phyloP scores from a whole-genome alignment of 257 asterid species.

The Nyctanthes arbortristis region DNA sequence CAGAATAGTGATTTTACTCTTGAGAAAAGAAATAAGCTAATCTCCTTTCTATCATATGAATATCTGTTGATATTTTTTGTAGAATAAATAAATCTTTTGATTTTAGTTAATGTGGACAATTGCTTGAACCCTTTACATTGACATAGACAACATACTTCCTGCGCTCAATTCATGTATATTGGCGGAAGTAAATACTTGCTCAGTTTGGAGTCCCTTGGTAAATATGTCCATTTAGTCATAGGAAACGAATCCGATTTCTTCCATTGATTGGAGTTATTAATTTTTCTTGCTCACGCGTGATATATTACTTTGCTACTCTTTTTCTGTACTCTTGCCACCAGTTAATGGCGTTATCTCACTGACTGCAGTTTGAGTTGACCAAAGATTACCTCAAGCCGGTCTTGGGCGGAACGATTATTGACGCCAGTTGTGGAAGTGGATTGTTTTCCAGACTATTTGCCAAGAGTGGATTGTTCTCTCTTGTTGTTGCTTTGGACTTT shows the following conservation, averaged over 20 bases:
- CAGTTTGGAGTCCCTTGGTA: background rate
- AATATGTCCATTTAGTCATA: background rate
- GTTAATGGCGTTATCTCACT: conserved; percentile 19
- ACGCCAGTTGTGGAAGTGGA: conserved; percentile 96
- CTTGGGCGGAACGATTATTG: conserved; percentile 76
- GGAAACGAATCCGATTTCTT: background rate
- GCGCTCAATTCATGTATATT: too few relatives aligned
- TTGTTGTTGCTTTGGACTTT: conserved; percentile 75
- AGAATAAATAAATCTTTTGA: too few relatives aligned
- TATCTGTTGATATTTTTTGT: background rate
- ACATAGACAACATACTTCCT: too few relatives aligned
- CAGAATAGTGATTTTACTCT: background rate
- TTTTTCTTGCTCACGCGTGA: background rate
- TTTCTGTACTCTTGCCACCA: background rate
- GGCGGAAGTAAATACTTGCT: background rate
- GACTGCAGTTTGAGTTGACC: conserved; percentile 72
- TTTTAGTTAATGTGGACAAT: too few relatives aligned
- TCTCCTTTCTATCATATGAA: background rate
- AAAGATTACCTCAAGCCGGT: conserved; percentile 72
- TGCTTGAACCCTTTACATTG: too few relatives aligned
- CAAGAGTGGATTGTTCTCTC: conserved; percentile 72
- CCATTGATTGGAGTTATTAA: background rate
- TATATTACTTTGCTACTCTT: conserved; percentile 1
- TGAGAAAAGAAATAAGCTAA: background rate
- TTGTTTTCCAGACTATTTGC: conserved; percentile 76